A percentile compares a stretch with the other conserved stretches of the same genome.
Conservation (phyloP, 2,329 filamentous ascomycete species). For the Fusarium sp. region DNA sequence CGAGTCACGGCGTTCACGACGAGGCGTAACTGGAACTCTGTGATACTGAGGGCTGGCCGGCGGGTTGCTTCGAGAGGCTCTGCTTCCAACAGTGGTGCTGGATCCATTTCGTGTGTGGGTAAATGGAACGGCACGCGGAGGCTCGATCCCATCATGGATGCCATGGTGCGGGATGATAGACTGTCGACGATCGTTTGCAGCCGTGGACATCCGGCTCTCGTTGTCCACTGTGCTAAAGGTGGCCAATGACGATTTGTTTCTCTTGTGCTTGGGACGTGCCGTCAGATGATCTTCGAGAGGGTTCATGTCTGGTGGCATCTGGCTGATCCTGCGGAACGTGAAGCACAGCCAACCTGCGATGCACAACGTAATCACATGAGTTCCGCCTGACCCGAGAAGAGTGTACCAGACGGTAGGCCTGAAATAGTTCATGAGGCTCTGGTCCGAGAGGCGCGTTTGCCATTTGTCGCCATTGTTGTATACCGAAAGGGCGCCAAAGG, state of each 20-base stretch:
- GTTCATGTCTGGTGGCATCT: conserved; percentile 93
- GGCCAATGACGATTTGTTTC: conserved; percentile 72
- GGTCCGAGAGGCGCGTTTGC: conserved; percentile 74
- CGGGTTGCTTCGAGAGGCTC: conserved; percentile 66
- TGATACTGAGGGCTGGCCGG: conserved; percentile 67
- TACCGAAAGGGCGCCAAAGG: conserved; percentile 63
- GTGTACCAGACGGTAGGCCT: conserved; percentile 76
- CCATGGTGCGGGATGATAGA: conserved; percentile 60
- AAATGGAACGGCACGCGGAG: conserved; percentile 76
- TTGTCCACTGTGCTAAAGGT: conserved; percentile 58
- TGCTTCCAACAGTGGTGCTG: conserved; percentile 65
- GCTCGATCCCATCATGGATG: conserved; percentile 59
- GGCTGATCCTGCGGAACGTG: conserved; percentile 84
- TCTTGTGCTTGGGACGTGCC: conserved; percentile 77
- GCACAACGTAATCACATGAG: conserved; percentile 78
- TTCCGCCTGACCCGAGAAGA: conserved; percentile 70
- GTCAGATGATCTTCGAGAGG: conserved; percentile 89
- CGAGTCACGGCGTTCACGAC: conserved; percentile 59
- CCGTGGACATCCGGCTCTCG: conserved; percentile 71
- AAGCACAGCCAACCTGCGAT: conserved; percentile 81
- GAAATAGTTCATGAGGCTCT: conserved; percentile 69
- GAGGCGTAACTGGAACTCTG: conserved; percentile 56
- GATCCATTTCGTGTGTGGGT: conserved; percentile 80
- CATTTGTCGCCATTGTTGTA: conserved; percentile 65
- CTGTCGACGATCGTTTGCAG: conserved; percentile 55